Conservation (phyloP, 1,284 basidiomycete genomes). For the Moesziomyces parantarcticus region DNA sequence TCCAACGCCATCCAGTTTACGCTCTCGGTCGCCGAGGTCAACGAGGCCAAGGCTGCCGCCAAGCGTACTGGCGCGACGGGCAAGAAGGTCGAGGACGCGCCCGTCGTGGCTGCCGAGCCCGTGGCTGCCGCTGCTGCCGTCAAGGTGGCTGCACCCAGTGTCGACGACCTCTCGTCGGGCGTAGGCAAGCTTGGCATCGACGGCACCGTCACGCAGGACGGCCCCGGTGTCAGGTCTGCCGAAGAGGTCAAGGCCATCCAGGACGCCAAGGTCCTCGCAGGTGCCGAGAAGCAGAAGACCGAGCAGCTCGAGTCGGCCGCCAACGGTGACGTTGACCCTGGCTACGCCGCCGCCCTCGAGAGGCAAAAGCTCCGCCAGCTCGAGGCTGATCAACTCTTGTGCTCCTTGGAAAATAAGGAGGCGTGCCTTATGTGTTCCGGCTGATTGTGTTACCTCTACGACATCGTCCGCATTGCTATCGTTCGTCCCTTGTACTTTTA, state of each 20-base stretch:
- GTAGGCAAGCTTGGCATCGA: slow-evolving; percentile 62
- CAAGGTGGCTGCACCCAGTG: slow-evolving; percentile 9
- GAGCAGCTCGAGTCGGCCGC: slow-evolving; percentile 16
- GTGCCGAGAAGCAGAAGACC: slow-evolving; percentile 70
- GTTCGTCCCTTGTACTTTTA: slow-evolving; percentile 12
- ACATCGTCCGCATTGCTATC: not conserved
- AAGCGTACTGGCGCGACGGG: slow-evolving; percentile 37
- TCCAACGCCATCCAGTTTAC: slow-evolving; percentile 99
- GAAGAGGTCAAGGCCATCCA: slow-evolving; percentile 52
- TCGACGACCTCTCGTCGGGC: slow-evolving; percentile 34
- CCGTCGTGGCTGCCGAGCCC: slow-evolving; percentile 7
- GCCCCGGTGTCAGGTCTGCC: slow-evolving; percentile 44
- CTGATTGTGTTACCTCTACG: slow-evolving; percentile 5
- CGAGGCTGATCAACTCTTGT: slow-evolving; percentile 82
- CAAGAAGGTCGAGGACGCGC: slow-evolving; percentile 18
- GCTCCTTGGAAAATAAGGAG: slow-evolving; percentile 84
- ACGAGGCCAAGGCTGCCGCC: slow-evolving; percentile 75
- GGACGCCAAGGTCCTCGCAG: slow-evolving; percentile 71
- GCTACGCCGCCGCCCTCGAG: slow-evolving; percentile 83
- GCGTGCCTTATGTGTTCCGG: slow-evolving; percentile 67
- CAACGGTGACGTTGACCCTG: slow-evolving; percentile 72
- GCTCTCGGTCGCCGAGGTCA: slow-evolving; percentile 81
- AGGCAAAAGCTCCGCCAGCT: slow-evolving; percentile 79
- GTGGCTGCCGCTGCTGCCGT: slow-evolving; percentile 14
- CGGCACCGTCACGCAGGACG: slow-evolving; percentile 61